A percentile compares a stretch with the other conserved stretches of the same genome.
Evolutionary conservation across 176 grass and related monocot genomes (phyloP).

Genomic region (Lolium perenne): DNA sequence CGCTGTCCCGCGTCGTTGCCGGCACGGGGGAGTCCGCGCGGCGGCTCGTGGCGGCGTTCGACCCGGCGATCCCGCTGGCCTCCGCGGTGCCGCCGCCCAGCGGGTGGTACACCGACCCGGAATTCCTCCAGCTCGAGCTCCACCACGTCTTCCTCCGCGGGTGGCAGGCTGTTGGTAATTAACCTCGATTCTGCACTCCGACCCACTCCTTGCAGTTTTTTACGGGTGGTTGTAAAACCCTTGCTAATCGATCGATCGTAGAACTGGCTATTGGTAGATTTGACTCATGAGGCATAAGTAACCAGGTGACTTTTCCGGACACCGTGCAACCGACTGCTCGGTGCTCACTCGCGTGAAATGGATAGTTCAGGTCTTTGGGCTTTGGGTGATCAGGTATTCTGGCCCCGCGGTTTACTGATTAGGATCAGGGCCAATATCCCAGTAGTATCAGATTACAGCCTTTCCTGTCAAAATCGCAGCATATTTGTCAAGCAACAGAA

Average conservation of each 20-base stretch:
- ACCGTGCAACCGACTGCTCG: background rate
- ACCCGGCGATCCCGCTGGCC: slow-evolving; percentile 60
- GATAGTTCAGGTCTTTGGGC: background rate
- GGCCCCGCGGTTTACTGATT: background rate
- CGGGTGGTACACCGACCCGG: slow-evolving; percentile 76
- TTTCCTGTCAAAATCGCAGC: background rate
- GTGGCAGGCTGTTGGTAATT: slow-evolving; percentile 90
- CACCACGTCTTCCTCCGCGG: slow-evolving; percentile 78
- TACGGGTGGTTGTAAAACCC: background rate
- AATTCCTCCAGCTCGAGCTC: slow-evolving; percentile 67
- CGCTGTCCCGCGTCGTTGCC: background rate
- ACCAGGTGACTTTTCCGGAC: background rate
- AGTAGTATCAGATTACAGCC: background rate
- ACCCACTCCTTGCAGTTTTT: background rate
- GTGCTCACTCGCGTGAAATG: background rate
- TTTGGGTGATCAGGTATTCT: too few relatives aligned
- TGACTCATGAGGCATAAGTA: background rate
- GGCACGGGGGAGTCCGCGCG: background rate
- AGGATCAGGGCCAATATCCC: background rate
- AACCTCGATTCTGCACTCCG: background rate
- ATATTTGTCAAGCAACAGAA: background rate
- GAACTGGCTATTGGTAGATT: background rate
- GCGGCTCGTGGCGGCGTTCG: slow-evolving; percentile 63
- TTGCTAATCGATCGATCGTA: background rate
- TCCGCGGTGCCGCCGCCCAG: slow-evolving; percentile 72